phyloP scores from a whole-genome alignment of 148 eudicot genomes.

The Chenopodium berlandieri region DNA sequence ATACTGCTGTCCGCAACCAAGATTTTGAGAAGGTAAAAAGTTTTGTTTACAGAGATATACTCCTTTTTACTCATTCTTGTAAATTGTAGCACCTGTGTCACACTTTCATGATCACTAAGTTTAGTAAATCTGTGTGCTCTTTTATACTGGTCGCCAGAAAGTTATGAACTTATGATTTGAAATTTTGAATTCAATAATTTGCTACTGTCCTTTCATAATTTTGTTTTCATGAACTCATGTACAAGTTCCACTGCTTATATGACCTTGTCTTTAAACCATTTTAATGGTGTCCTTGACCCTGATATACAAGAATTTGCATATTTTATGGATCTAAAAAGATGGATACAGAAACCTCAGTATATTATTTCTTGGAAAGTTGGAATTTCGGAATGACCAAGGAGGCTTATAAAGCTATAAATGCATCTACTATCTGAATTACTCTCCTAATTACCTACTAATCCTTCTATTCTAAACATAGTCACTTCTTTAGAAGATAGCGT shows the following conservation, averaged over 20 bases:
- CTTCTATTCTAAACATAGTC: too few species aligned
- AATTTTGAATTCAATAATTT: neutral
- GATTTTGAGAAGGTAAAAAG: slow-evolving; percentile 71
- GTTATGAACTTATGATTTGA: too few species aligned
- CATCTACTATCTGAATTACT: neutral
- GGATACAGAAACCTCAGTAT: too few species aligned
- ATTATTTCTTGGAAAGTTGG: too few species aligned
- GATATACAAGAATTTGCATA: neutral
- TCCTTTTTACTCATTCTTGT: neutral
- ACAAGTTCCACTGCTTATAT: too few species aligned
- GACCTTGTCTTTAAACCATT: too few species aligned
- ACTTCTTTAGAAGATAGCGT: too few species aligned
- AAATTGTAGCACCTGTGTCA: neutral
- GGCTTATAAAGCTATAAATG: neutral
- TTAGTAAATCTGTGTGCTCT: too few species aligned
- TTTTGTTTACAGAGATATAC: neutral
- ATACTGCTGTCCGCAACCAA: slow-evolving; percentile 68
- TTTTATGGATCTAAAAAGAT: neutral
- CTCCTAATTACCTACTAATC: too few species aligned
- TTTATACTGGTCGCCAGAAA: too few species aligned
- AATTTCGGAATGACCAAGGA: neutral
- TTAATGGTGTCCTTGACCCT: too few species aligned
- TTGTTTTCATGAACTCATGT: neutral
- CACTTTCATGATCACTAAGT: too few species aligned
- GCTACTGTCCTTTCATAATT: neutral